Percentiles rank a stretch among this genome's conserved stretches.
phyloP scores from a whole-genome alignment of 805 yeast genomes.

The Metschnikowia corniflorae region DNA sequence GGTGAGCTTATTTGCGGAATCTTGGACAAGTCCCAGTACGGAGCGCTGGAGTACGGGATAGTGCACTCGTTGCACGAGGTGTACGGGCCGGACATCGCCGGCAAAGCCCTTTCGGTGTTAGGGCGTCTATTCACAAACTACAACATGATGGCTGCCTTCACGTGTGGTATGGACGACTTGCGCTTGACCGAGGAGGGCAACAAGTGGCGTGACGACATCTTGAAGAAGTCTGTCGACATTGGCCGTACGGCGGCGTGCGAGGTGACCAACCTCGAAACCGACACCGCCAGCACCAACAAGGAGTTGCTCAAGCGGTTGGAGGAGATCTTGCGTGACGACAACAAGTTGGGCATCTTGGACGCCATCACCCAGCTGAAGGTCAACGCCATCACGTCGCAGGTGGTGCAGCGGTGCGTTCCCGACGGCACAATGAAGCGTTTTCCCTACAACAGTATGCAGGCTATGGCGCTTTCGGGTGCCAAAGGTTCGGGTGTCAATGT shows the following conservation, averaged over 20 bases:
- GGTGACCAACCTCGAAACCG: conserved; percentile 75
- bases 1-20: conserved; percentile 93
- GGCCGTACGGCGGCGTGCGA: conserved; percentile 94
- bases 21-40: conserved; percentile 95
- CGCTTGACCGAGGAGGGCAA: conserved; percentile 91
- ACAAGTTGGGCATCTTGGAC: conserved; percentile 88
- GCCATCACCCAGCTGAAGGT: conserved; percentile 94
- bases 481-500: conserved; percentile 98
- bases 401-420: conserved; percentile 92
- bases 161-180: conserved; percentile 99
- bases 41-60: conserved; percentile 95
- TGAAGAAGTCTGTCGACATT: conserved; percentile 70
- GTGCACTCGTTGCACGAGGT: conserved; percentile 96
- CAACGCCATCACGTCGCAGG: conserved; percentile 88
- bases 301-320: conserved; percentile 87
- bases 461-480: conserved; percentile 99
- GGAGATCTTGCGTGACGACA: conserved; percentile 91
- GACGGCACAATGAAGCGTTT: conserved; percentile 92
- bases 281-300: conserved; percentile 46
- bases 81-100: conserved; percentile 88
- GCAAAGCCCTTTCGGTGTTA: conserved; percentile 83
- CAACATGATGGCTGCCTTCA: conserved; percentile 87
- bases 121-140: conserved; percentile 95
- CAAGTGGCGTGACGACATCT: conserved; percentile 77
- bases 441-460: conserved; percentile 96